Conservation (phyloP, 176 grass and related monocot species). For the maize (Zea mays) region DNA sequence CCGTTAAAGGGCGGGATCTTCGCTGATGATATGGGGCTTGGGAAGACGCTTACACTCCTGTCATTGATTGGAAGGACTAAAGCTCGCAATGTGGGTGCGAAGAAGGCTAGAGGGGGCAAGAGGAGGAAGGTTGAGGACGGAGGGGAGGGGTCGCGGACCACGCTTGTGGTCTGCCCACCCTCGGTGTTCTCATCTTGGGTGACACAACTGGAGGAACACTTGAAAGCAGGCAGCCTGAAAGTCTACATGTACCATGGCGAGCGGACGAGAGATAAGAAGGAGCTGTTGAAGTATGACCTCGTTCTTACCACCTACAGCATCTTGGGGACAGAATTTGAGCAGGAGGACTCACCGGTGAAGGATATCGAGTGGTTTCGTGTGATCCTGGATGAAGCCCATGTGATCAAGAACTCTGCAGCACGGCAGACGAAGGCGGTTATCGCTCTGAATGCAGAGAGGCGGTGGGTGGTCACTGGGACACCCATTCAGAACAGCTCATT, state of each 20-base stretch:
- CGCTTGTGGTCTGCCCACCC: too few relatives aligned
- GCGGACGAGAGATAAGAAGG: too few relatives aligned
- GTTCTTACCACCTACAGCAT: too few relatives aligned
- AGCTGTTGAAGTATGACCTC: too few relatives aligned
- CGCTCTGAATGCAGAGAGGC: slow-evolving; percentile 75
- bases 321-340: too few relatives aligned
- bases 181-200: too few relatives aligned
- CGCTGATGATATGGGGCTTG: slow-evolving; percentile 93
- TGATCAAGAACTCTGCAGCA: slow-evolving; percentile 85
- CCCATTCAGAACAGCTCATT: slow-evolving; percentile 92
- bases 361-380: slow-evolving; percentile 82
- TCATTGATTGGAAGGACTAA: slow-evolving; percentile 62
- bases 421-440: slow-evolving; percentile 84
- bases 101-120: slow-evolving; percentile 21
- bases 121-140: slow-evolving; percentile 51
- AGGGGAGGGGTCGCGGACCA: slow-evolving; percentile 30
- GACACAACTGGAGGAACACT: too few relatives aligned
- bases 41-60: slow-evolving; percentile 87
- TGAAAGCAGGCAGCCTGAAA: too few relatives aligned
- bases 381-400: slow-evolving; percentile 90
- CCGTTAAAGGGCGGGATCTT: too few relatives aligned
- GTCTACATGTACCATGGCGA: too few relatives aligned
- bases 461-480: slow-evolving; percentile 89
- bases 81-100: slow-evolving; percentile 34
- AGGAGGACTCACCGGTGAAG: slow-evolving; percentile 58